Conservation (phyloP, 495 filamentous ascomycete genomes). For the Penicillium riverlandense region DNA sequence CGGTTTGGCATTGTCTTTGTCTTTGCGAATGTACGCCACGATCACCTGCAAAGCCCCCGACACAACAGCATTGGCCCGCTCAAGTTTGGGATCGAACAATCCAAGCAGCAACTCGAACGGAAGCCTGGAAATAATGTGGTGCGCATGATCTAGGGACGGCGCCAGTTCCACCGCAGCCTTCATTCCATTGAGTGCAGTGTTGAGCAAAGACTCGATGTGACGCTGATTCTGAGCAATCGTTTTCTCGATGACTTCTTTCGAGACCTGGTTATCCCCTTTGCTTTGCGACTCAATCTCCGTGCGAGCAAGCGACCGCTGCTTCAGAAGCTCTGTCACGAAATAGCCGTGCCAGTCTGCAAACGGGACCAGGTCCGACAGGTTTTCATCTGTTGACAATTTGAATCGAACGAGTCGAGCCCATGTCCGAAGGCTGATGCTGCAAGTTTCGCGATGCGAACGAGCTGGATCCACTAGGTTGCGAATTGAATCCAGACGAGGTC, state of each 20-base stretch:
- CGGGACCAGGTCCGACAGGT: slow-evolving; percentile 41
- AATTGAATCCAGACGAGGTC: slow-evolving; percentile 65
- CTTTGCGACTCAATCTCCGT: slow-evolving; percentile 55
- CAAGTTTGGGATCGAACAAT: slow-evolving; percentile 28
- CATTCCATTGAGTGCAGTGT: slow-evolving; percentile 46
- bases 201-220: slow-evolving; percentile 52
- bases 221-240: slow-evolving; percentile 55
- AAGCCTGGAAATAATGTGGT: slow-evolving; percentile 25
- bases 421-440: slow-evolving; percentile 70
- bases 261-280: slow-evolving; percentile 29
- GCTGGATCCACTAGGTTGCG: slow-evolving; percentile 71
- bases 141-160: slow-evolving; percentile 25
- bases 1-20: slow-evolving; percentile 9
- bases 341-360: slow-evolving; percentile 66
- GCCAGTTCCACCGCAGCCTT: slow-evolving; percentile 39
- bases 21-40: slow-evolving; percentile 28
- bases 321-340: slow-evolving; percentile 47
- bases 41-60: slow-evolving; percentile 31
- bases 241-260: slow-evolving; percentile 44
- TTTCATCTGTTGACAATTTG: slow-evolving; percentile 55
- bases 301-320: slow-evolving; percentile 52
- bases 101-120: slow-evolving; percentile 29
- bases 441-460: slow-evolving; percentile 78
- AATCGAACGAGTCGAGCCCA: slow-evolving; percentile 77
- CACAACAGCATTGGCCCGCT: slow-evolving; percentile 30